Conservation (phyloP, 345 rosid species). For the Salix suchowensis region DNA sequence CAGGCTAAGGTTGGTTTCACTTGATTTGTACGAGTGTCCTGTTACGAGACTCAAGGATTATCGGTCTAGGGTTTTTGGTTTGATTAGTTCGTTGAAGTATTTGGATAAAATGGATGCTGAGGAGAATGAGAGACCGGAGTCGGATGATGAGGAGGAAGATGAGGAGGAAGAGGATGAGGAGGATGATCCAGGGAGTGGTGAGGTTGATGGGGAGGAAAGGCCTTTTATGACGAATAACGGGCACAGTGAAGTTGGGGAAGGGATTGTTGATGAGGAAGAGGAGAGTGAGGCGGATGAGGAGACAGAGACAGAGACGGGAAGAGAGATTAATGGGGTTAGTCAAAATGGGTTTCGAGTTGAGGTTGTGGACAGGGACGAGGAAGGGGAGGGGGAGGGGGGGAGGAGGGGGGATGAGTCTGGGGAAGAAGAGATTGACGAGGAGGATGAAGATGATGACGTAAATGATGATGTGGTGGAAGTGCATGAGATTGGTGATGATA, state of each 20-base stretch:
- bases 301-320: conserved; percentile 39
- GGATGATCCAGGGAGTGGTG: conserved; percentile 70
- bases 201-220: conserved; percentile 58
- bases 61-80: conserved; percentile 70
- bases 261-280: conserved; percentile 58
- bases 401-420: conserved; percentile 23
- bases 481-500: conserved; percentile 33
- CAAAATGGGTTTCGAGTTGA: conserved; percentile 47
- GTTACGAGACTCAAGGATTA: conserved; percentile 68
- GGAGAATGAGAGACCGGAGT: conserved; percentile 73
- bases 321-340: conserved; percentile 25
- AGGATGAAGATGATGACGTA: conserved; percentile 1
- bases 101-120: conserved; percentile 80
- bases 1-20: conserved; percentile 55
- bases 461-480: conserved; percentile 41
- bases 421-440: conserved; percentile 20
- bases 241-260: conserved; percentile 45
- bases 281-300: conserved; percentile 73
- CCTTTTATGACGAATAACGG: conserved; percentile 45
- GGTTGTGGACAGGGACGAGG: conserved; percentile 11
- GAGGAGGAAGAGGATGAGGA: conserved; percentile 61
- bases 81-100: conserved; percentile 67
- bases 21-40: conserved; percentile 82
- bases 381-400: conserved; percentile 27
- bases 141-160: conserved; percentile 67